Evolutionary conservation across 352 stramenopile species (phyloP).

Genomic region (Elongisporangium anandrum): DNA sequence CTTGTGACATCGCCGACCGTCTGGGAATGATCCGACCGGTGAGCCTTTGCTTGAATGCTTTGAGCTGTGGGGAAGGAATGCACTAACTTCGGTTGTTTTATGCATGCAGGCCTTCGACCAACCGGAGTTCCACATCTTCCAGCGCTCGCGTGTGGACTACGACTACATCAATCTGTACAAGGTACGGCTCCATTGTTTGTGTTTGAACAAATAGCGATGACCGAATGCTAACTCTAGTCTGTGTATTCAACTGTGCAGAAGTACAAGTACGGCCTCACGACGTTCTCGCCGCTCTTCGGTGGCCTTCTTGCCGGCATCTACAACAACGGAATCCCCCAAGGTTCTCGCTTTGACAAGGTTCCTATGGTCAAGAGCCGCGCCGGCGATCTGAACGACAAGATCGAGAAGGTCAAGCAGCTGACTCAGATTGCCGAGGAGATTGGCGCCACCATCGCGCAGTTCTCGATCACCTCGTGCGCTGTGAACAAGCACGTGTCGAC

Average conservation of each 20-base stretch:
- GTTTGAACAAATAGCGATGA: too few relatives aligned
- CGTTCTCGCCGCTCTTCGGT: conserved; percentile 62
- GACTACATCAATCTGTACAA: conserved; percentile 49
- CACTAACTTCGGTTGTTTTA: too few relatives aligned
- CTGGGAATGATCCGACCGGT: conserved; percentile 7
- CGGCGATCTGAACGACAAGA: conserved; percentile 43
- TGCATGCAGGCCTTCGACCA: conserved; percentile 42
- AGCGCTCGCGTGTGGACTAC: conserved; percentile 50
- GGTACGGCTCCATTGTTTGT: not conserved
- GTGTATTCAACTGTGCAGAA: conserved; percentile 27
- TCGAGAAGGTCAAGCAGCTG: conserved; percentile 40
- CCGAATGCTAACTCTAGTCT: too few relatives aligned
- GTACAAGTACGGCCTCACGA: conserved; percentile 72
- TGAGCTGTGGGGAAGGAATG: too few relatives aligned
- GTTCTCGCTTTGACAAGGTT: conserved; percentile 58
- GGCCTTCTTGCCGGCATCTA: conserved; percentile 81
- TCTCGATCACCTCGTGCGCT: conserved; percentile 53
- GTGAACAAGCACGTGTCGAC: conserved; percentile 62
- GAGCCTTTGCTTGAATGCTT: too few relatives aligned
- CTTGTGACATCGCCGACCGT: conserved; percentile 15
- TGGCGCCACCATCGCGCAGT: conserved; percentile 47
- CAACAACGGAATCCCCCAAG: conserved; percentile 67
- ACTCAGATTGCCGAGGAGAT: conserved; percentile 53
- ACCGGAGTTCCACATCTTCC: conserved; percentile 59
- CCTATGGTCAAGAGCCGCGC: conserved; percentile 30